These are phyloP conservation scores for Boletus rufocinnamomeus DNA, from an alignment of 768 basidiomycete genomes.

Conservation along the genomic window DNA sequence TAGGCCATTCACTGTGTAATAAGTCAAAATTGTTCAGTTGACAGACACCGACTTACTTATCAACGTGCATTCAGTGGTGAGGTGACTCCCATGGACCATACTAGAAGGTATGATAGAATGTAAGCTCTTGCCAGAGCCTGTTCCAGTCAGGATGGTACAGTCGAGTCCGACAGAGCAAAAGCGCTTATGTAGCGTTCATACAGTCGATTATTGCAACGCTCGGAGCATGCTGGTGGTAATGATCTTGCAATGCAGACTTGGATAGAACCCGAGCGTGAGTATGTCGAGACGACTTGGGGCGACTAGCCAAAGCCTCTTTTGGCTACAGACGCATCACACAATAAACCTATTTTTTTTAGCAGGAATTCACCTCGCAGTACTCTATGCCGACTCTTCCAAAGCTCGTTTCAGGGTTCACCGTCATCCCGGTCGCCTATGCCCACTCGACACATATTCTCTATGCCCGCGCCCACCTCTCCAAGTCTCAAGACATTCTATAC, in stretches of 20 bases:
- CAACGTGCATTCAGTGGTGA: background rate
- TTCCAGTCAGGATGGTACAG: background rate
- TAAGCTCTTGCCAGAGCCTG: background rate
- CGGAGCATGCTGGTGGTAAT: no score
- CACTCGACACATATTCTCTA: constrained; percentile 71
- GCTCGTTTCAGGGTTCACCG: constrained; percentile 35
- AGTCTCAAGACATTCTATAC: constrained; percentile 38
- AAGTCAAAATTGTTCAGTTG: background rate
- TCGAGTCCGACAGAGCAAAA: background rate
- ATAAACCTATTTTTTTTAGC: no score
- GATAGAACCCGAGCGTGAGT: no score
- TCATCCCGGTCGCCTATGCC: constrained; percentile 44
- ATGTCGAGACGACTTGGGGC: no score
- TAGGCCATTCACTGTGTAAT: background rate
- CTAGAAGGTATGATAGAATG: background rate
- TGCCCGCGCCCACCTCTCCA: constrained; percentile 63
- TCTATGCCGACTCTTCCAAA: constrained; percentile 25
- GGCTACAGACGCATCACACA: no score
- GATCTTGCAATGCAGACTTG: no score
- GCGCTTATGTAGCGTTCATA: background rate
- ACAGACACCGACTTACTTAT: background rate
- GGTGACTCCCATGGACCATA: background rate
- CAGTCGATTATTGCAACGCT: no score
- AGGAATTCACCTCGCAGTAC: no score
- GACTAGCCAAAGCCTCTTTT: no score